Evolutionary conservation across 768 basidiomycete genomes (phyloP).

Genomic region (Panus rudis): DNA sequence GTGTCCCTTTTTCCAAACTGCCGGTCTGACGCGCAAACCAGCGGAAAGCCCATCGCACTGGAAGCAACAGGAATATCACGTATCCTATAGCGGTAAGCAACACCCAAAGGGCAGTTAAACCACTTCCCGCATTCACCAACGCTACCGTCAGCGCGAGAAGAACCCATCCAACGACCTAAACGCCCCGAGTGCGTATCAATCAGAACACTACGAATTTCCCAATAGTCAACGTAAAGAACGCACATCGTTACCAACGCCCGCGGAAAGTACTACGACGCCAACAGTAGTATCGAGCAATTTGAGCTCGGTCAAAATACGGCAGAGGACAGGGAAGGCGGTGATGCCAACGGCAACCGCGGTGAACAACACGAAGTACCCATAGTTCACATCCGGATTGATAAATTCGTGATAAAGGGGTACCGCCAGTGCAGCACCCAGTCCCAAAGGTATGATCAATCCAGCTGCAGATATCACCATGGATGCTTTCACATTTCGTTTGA

Average conservation of each 20-base stretch:
- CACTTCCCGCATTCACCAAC: slow-evolving; percentile 69
- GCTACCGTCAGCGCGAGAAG: slow-evolving; percentile 80
- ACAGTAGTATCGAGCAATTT: slow-evolving; percentile 80
- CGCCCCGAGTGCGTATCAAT: neutral
- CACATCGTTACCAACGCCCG: slow-evolving; percentile 66
- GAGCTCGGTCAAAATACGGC: slow-evolving; percentile 77
- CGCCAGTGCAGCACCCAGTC: slow-evolving; percentile 67
- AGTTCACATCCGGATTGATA: slow-evolving; percentile 47
- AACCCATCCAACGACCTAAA: slow-evolving; percentile 60
- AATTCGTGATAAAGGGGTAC: slow-evolving; percentile 73
- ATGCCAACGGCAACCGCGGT: slow-evolving; percentile 77
- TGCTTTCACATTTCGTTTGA: slow-evolving; percentile 55
- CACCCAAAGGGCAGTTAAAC: slow-evolving; percentile 74
- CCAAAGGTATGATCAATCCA: slow-evolving; percentile 74
- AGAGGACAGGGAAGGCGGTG: slow-evolving; percentile 77
- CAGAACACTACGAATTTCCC: neutral
- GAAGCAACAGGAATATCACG: slow-evolving; percentile 57
- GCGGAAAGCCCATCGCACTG: slow-evolving; percentile 53
- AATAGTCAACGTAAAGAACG: slow-evolving; percentile 31
- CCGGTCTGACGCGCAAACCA: slow-evolving; percentile 67
- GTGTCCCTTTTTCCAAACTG: slow-evolving; percentile 64
- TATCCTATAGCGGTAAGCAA: slow-evolving; percentile 64
- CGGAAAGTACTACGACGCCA: slow-evolving; percentile 75
- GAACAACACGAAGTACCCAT: slow-evolving; percentile 82
- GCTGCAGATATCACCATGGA: slow-evolving; percentile 54